These are phyloP conservation scores for Thelonectria rubi DNA, from an alignment of 2,329 filamentous ascomycete species.

Conservation along the genomic window DNA sequence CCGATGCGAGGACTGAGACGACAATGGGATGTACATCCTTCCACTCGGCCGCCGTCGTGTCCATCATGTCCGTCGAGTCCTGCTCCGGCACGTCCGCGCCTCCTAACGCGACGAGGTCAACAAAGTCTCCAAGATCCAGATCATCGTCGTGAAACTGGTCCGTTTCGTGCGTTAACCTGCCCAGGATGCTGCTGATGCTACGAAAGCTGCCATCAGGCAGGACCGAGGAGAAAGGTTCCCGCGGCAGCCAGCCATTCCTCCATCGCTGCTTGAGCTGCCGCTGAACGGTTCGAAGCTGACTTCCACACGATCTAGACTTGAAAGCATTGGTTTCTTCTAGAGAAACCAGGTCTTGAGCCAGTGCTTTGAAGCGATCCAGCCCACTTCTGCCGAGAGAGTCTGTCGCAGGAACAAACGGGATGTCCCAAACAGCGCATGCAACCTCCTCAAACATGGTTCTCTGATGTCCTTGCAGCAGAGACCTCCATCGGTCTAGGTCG, in stretches of 20 bases:
- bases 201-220: conserved; percentile 11
- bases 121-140: conserved; percentile 21
- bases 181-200: conserved; percentile 13
- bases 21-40: conserved; percentile 29
- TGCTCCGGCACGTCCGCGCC: conserved; percentile 2
- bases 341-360: conserved; percentile 38
- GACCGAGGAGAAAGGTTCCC: neutral
- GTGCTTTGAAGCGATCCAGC: conserved; percentile 32
- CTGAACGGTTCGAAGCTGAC: conserved; percentile 30
- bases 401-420: conserved; percentile 5
- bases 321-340: conserved; percentile 14
- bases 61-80: neutral
- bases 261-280: conserved; percentile 25
- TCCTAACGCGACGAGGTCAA: conserved; percentile 28
- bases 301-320: conserved; percentile 18
- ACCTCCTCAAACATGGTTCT: conserved; percentile 38
- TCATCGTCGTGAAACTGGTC: conserved; percentile 23
- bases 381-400: conserved; percentile 10
- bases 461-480: conserved; percentile 29
- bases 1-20: conserved; percentile 32
- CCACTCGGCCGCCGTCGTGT: neutral
- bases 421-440: conserved; percentile 35
- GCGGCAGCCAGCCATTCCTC: neutral
- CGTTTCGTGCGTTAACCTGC: conserved; percentile 17
- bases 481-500: conserved; percentile 42